Evolutionary conservation across 179 eudicot genomes (phyloP), one percentile per base, ranked within the genome.

Genomic region (Silene coronaria): DNA sequence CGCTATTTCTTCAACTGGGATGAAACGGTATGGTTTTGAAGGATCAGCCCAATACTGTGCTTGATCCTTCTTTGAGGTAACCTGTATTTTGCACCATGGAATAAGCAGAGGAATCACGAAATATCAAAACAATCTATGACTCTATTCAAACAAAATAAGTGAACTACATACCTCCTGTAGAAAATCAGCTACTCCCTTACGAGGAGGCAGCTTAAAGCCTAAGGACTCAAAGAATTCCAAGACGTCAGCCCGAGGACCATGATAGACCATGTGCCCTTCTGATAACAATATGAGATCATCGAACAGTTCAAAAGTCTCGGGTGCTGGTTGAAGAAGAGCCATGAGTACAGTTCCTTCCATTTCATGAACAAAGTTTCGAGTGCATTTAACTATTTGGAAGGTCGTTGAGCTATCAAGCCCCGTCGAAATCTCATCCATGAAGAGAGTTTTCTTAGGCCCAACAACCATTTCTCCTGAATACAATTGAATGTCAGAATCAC

Each of bases 361-460:
- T 63, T 81, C 86, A 78, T 90, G 97, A 72, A 88, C 97, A 67
- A 87, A 88, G 80, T 91, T 88, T 80, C 85, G 72, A 45, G 84
- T 17, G 82, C 96, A 95, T 78, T 95, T 95, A 13, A 91, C 92
- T 59, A 92, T 93, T 71, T 95, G 97, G 80, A 77, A 91, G n/a
- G 97, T 92, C 3, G 99, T 92, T 36, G 99, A 89, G 83, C 99
- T 92, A 78, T 95, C 99, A 27, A 95, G 91, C 36, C 97, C 99
- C 58, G 96, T 93, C 34, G 97, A 92, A 76, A 95, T 95, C 81
- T 95, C 97, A 85, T 95, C 99, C 99, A 95, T 91, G 38, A 92
- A 91, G 48, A 92, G 91, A 32, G 97, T 89, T 86, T 95, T 95
- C 71, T 90, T 78, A 32, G 97, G 99, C 58, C 97, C 99, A 62